Evolutionary conservation across 441 rosid genomes (phyloP).

Genomic region (Rhodomyrtus psidioides): DNA sequence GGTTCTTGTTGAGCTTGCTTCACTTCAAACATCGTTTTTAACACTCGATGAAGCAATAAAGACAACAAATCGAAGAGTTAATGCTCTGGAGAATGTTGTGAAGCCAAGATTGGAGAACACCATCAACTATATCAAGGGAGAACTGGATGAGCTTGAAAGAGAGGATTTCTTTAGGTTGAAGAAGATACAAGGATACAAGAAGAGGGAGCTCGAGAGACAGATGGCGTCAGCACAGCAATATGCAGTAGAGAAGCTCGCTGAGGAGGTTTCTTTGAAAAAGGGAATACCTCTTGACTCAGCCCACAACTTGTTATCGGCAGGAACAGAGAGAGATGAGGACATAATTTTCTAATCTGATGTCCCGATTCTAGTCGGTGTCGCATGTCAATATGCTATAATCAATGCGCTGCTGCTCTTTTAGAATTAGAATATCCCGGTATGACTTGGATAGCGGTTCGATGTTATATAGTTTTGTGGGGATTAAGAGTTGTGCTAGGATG

Average conservation of each 20-base stretch:
- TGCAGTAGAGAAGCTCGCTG: slow-evolving; percentile 60
- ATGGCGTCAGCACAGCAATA: slow-evolving; percentile 39
- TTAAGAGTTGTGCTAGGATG: not conserved
- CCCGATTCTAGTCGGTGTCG: not conserved
- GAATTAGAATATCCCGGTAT: not conserved
- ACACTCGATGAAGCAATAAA: slow-evolving; percentile 90
- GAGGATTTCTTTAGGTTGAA: slow-evolving; percentile 88
- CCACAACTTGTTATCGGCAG: slow-evolving; percentile 46
- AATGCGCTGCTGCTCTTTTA: not conserved
- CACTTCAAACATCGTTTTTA: slow-evolving; percentile 81
- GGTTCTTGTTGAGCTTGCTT: slow-evolving; percentile 89
- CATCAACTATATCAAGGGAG: slow-evolving; percentile 67
- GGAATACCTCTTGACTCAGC: slow-evolving; percentile 58
- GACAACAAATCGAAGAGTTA: slow-evolving; percentile 93
- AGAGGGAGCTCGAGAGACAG: slow-evolving; percentile 68
- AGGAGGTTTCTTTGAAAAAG: slow-evolving; percentile 50
- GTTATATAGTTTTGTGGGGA: not conserved
- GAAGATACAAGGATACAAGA: slow-evolving; percentile 89
- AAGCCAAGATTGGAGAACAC: slow-evolving; percentile 86
- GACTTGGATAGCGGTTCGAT: not conserved
- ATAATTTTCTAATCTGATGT: slow-evolving; percentile 50
- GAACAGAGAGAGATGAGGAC: slow-evolving; percentile 62
- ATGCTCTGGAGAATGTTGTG: slow-evolving; percentile 86
- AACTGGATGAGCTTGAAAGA: slow-evolving; percentile 91
- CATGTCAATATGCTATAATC: not conserved